These are phyloP conservation scores for Quercus mongolica DNA, from an alignment of 306 rosid genomes.

Conservation along the genomic window DNA sequence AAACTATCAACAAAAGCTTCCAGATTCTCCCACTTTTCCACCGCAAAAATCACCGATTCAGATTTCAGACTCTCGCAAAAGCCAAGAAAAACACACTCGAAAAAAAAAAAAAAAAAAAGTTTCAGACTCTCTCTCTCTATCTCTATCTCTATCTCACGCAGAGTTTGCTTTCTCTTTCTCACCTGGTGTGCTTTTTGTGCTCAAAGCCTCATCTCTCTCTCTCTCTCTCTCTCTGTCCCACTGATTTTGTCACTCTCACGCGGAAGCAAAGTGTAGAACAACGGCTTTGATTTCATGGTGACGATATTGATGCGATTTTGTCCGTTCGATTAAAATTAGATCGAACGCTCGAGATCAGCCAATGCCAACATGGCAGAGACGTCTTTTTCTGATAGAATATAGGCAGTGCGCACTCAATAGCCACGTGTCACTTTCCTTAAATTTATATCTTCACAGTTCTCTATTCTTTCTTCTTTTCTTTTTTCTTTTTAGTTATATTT, in stretches of 20 bases:
- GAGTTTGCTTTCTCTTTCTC: neutral
- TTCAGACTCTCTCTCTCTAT: neutral
- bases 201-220: neutral
- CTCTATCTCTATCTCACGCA: neutral
- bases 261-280: neutral
- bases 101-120: no score
- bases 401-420: conserved; percentile 27
- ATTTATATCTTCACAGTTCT: conserved; percentile 1
- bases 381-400: conserved; percentile 33
- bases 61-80: no score
- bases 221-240: neutral
- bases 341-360: conserved; percentile 22
- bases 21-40: neutral
- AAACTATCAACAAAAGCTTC: no score
- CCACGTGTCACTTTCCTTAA: conserved; percentile 32
- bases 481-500: neutral
- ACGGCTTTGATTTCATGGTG: conserved; percentile 18
- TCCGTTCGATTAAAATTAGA: conserved; percentile 8
- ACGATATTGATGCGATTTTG: neutral
- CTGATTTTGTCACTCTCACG: conserved; percentile 7
- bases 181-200: neutral
- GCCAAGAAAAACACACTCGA: neutral
- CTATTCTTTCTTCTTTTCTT: neutral
- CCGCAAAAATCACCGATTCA: neutral
- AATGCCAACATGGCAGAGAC: conserved; percentile 47